Conservation (phyloP, 2,329 filamentous ascomycete species). For the Botryotinia convoluta region DNA sequence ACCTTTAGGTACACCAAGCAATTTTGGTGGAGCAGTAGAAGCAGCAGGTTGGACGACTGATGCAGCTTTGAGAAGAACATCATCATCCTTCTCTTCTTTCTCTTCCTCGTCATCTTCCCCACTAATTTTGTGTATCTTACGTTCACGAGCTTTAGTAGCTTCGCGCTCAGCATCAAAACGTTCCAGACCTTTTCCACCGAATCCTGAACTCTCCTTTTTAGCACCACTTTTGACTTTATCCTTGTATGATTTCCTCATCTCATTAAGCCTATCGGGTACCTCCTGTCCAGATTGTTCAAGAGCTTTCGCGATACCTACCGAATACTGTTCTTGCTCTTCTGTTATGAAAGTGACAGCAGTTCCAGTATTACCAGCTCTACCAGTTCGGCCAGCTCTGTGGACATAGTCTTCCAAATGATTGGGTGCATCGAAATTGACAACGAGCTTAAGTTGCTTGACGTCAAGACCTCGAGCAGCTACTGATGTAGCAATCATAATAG, state of each 20-base stretch:
- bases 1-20: constrained; percentile 50
- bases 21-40: constrained; percentile 37
- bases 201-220: constrained; percentile 84
- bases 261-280: constrained; percentile 66
- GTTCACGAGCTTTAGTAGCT: constrained; percentile 78
- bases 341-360: constrained; percentile 94
- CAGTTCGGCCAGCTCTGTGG: constrained; percentile 88
- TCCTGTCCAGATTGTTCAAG: constrained; percentile 79
- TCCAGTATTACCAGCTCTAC: constrained; percentile 89
- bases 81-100: constrained; percentile 67
- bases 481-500: constrained; percentile 89
- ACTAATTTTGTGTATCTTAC: constrained; percentile 85
- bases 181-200: constrained; percentile 92
- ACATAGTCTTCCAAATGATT: constrained; percentile 97
- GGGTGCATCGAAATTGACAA: constrained; percentile 92
- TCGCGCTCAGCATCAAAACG: constrained; percentile 88
- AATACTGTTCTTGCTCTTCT: constrained; percentile 86
- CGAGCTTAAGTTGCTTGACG: constrained; percentile 92
- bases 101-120: constrained; percentile 78
- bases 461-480: constrained; percentile 93
- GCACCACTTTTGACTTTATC: constrained; percentile 93
- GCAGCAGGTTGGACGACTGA: constrained; percentile 60
- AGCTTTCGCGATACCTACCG: constrained; percentile 86
- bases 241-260: constrained; percentile 70
- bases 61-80: constrained; percentile 67